Base-by-base conservation (phyloP, 2,329 filamentous ascomycete species). In the Davidsoniella virescens region DNA sequence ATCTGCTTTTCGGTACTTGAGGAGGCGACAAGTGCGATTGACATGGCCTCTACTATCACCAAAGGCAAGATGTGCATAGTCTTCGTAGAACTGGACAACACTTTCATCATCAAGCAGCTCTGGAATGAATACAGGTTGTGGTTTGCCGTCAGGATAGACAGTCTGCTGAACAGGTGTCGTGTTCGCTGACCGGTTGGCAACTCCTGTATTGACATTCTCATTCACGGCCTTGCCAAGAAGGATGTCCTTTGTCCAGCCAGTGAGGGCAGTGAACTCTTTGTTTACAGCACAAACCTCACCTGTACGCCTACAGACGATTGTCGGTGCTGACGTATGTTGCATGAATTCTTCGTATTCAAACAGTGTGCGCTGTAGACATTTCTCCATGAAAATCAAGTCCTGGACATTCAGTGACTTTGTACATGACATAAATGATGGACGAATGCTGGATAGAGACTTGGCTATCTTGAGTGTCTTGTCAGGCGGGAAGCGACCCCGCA, bases 301-400 rank as follows among this genome's bases (percentile, higher is more conserved):
- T 0, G 88, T 94, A 44, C 92, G 79, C 44, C 92, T 80, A 60
- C 87, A 93, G 23, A 96, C 86, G 52, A 98, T 79, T 0, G 88
- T 94, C 0, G 92, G 92, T 3, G 87, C 93, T 38, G 87, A 87
- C 54, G 83, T 87, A 55, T 87, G 80, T 52, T 85, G 80, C 69
- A 95, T 84, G 57, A 93, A 92, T 56, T 94, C 87, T 61, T 96
- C 87, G 59, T 94, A 93, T 62, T 94, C 87, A 60, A 87, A 87
- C 9, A 96, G 71, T 0, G 87, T 93, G 37, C 92, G 78, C 64
- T 98, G 92, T 61, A 96, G 87, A 59, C 85, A 93, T 66, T 94
- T 94, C 64, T 98, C 92, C 84, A 94, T 94, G 63, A 96, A 95
- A 18, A 98, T 80, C 25, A 96, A 70, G 63, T 98, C 92, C 59